Percentiles rank a stretch among this genome's conserved stretches.
These are phyloP conservation scores for Salix purpurea DNA, from an alignment of 345 rosid genomes.

Conservation along the genomic window DNA sequence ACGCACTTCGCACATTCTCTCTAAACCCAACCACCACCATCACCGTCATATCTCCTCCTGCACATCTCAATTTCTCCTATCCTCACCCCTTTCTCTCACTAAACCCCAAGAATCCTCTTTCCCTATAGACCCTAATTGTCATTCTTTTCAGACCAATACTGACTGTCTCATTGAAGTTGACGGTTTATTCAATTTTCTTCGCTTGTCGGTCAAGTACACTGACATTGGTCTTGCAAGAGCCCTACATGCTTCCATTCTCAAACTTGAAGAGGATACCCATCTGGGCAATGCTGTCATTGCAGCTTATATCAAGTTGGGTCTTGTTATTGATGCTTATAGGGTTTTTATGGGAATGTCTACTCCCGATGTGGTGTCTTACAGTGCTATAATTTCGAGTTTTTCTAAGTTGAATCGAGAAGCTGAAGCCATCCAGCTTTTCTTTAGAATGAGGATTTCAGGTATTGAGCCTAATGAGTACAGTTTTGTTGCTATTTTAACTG, in stretches of 20 bases:
- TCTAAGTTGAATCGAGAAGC: constrained; percentile 45
- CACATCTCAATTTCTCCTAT: background rate
- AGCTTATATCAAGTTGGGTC: constrained; percentile 65
- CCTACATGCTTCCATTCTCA: constrained; percentile 56
- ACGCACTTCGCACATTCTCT: constrained; percentile 11
- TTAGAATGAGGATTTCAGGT: constrained; percentile 48
- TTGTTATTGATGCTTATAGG: constrained; percentile 40
- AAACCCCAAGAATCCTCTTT: constrained; percentile 20
- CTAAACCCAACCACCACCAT: constrained; percentile 6
- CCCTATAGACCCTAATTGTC: background rate
- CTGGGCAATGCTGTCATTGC: constrained; percentile 52
- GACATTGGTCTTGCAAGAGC: constrained; percentile 51
- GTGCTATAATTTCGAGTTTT: constrained; percentile 56
- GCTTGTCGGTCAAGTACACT: constrained; percentile 40
- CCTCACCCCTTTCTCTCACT: background rate
- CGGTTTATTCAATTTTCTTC: constrained; percentile 41
- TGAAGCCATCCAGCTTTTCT: constrained; percentile 55
- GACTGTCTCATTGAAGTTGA: constrained; percentile 15
- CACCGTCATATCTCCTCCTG: constrained; percentile 17
- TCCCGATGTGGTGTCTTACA: constrained; percentile 69
- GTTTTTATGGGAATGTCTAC: constrained; percentile 43
- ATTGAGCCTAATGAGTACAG: constrained; percentile 47
- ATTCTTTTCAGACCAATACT: background rate
- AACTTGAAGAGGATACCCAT: constrained; percentile 39
- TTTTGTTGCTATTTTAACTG: constrained; percentile 52